These are phyloP conservation scores for Centaurea solstitialis DNA, from an alignment of 129 eudicot species.

Conservation along the genomic window DNA sequence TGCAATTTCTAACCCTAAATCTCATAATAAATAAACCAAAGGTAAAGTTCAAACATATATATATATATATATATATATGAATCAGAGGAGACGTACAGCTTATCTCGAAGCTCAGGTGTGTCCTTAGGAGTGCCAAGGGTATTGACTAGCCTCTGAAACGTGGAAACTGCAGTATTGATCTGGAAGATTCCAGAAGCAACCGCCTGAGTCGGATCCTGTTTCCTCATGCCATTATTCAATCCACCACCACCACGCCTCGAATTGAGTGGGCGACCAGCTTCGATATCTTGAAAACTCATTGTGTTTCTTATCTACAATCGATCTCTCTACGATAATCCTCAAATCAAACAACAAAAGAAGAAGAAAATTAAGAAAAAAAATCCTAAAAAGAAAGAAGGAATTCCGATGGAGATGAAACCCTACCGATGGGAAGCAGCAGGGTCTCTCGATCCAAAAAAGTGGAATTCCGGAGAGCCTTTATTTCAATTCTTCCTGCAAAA, in stretches of 20 bases:
- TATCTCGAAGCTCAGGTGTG: conserved; percentile 63
- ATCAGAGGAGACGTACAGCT: conserved; percentile 39
- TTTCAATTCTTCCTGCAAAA: neutral
- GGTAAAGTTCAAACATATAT: too few relatives aligned
- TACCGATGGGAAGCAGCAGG: conserved; percentile 11
- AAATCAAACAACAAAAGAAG: neutral
- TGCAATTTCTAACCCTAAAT: conserved; percentile 18
- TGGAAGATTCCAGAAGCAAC: conserved; percentile 89
- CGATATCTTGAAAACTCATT: conserved; percentile 95
- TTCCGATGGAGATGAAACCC: conserved; percentile 19
- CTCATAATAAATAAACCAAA: neutral
- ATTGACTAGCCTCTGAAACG: conserved; percentile 63
- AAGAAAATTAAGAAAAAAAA: neutral
- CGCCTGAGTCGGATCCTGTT: conserved; percentile 87
- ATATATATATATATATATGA: too few relatives aligned
- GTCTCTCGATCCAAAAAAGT: neutral
- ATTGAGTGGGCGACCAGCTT: conserved; percentile 68
- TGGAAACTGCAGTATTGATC: conserved; percentile 66
- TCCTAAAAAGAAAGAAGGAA: neutral
- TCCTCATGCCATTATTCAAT: conserved; percentile 31
- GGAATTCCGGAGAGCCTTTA: neutral
- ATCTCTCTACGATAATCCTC: neutral
- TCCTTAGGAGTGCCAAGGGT: conserved; percentile 76
- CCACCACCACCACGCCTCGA: conserved; percentile 41
- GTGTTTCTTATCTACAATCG: neutral